phyloP scores from a whole-genome alignment of 768 basidiomycete species.

The Pisolithus marmoratus region DNA sequence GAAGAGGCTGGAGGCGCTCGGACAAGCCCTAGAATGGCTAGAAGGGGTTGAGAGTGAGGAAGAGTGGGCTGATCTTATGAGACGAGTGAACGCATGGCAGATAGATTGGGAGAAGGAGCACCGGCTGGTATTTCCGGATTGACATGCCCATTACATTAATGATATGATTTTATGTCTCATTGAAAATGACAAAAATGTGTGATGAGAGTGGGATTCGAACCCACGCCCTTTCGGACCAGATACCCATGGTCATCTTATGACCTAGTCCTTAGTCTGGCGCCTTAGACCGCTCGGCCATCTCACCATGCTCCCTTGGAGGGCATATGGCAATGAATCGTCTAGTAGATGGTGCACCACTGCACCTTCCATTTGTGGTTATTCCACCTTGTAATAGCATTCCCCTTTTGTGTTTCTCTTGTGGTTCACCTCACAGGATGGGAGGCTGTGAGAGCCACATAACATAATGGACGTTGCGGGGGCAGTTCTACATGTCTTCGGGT shows the following conservation, averaged over 20 bases:
- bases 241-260: constrained; percentile 7
- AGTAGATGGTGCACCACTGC: too few species aligned
- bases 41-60: constrained; percentile 41
- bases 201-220: constrained; percentile 36
- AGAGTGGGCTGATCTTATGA: constrained; percentile 43
- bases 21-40: constrained; percentile 36
- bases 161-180: not conserved
- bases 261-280: constrained; percentile 64
- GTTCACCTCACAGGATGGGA: not conserved
- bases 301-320: constrained; percentile 9
- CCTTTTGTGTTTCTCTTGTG: not conserved
- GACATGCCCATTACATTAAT: too few species aligned
- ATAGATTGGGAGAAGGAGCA: constrained; percentile 37
- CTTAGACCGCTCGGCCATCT: constrained; percentile 90
- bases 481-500: not conserved
- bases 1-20: constrained; percentile 36
- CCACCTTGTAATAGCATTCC: not conserved
- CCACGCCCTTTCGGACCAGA: constrained; percentile 38
- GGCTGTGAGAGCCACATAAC: not conserved
- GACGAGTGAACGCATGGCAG: constrained; percentile 41
- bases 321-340: too few species aligned
- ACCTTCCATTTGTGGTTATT: not conserved
- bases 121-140: too few species aligned
- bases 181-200: not conserved
- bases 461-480: not conserved